Evolutionary conservation across 352 stramenopile genomes (phyloP).

Genomic region (Globisporangium okanoganense): DNA sequence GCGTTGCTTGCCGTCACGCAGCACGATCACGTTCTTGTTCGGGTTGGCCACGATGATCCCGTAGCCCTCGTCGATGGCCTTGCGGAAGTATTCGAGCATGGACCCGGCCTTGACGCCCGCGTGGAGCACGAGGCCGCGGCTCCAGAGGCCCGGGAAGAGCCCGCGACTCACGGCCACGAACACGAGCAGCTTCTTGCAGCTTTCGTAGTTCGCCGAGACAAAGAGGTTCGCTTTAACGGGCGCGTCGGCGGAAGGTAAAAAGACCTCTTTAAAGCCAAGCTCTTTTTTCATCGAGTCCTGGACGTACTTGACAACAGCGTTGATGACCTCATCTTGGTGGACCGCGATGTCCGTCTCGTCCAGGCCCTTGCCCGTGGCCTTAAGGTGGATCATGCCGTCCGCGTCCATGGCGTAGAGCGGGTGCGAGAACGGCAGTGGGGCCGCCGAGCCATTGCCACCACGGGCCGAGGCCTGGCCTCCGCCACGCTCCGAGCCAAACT

Average conservation of each 20-base stretch:
- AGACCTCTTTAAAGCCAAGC: slow-evolving; percentile 76
- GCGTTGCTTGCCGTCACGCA: slow-evolving; percentile 75
- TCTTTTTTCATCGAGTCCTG: slow-evolving; percentile 82
- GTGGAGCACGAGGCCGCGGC: slow-evolving; percentile 77
- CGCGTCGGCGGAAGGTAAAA: slow-evolving; percentile 57
- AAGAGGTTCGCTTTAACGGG: slow-evolving; percentile 84
- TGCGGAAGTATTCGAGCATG: slow-evolving; percentile 89
- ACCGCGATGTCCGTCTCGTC: slow-evolving; percentile 82
- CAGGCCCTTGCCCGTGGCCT: slow-evolving; percentile 76
- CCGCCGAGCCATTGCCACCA: slow-evolving; percentile 10
- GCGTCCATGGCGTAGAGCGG: slow-evolving; percentile 82
- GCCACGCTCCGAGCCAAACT: slow-evolving; percentile 6
- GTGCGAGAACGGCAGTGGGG: slow-evolving; percentile 61
- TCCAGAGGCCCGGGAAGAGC: slow-evolving; percentile 83
- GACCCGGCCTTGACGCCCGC: slow-evolving; percentile 83
- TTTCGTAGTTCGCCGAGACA: slow-evolving; percentile 78
- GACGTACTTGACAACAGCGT: slow-evolving; percentile 81
- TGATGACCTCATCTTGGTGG: slow-evolving; percentile 89
- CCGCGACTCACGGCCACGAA: slow-evolving; percentile 83
- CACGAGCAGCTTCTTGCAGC: slow-evolving; percentile 77
- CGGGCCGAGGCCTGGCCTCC: background rate
- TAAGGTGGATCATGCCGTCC: slow-evolving; percentile 83
- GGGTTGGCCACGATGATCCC: slow-evolving; percentile 88
- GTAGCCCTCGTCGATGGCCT: slow-evolving; percentile 80
- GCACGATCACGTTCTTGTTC: slow-evolving; percentile 88